Percentiles rank a stretch among this genome's conserved stretches.
phyloP scores from a whole-genome alignment of 2,329 filamentous ascomycete genomes.

The Geosmithia morbida region DNA sequence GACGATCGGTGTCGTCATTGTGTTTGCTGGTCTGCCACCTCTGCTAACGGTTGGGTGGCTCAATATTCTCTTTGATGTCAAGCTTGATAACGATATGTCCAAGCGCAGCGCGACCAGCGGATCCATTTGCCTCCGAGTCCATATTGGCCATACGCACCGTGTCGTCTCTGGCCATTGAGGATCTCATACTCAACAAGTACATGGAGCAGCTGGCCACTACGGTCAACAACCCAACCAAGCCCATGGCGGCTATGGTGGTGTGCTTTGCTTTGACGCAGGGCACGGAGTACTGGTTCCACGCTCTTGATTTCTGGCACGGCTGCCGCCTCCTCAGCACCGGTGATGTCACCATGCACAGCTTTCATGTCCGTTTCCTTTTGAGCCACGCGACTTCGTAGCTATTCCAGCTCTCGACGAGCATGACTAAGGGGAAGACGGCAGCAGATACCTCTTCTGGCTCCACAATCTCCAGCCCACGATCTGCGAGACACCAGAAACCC shows the following conservation, averaged over 20 bases:
- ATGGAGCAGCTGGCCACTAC: conserved; percentile 15
- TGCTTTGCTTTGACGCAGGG: conserved; percentile 28
- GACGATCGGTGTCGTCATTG: conserved; percentile 53
- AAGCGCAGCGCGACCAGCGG: conserved; percentile 67
- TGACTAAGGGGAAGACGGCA: conserved; percentile 33
- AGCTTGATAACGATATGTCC: conserved; percentile 80
- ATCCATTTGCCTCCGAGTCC: conserved; percentile 53
- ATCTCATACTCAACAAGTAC: conserved; percentile 22
- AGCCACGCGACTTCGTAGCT: conserved; percentile 24
- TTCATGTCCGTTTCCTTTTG: conserved; percentile 34
- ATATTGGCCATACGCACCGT: conserved; percentile 46
- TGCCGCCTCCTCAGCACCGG: conserved; percentile 57
- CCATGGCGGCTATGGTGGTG: conserved; percentile 17
- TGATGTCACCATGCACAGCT: conserved; percentile 37
- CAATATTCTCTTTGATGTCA: conserved; percentile 38
- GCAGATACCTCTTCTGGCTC: conserved; percentile 38
- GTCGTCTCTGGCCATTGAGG: conserved; percentile 29
- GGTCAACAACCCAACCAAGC: conserved; percentile 11
- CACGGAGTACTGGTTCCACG: conserved; percentile 76
- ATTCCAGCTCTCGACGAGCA: conserved; percentile 44
- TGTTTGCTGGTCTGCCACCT: conserved; percentile 47
- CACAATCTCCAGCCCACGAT: conserved; percentile 24
- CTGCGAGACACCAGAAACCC: conserved; percentile 24
- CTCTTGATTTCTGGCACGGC: conserved; percentile 78
- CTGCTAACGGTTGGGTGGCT: conserved; percentile 43